phyloP scores from a whole-genome alignment of 2,329 filamentous ascomycete genomes.

The Didymella arachidicola region DNA sequence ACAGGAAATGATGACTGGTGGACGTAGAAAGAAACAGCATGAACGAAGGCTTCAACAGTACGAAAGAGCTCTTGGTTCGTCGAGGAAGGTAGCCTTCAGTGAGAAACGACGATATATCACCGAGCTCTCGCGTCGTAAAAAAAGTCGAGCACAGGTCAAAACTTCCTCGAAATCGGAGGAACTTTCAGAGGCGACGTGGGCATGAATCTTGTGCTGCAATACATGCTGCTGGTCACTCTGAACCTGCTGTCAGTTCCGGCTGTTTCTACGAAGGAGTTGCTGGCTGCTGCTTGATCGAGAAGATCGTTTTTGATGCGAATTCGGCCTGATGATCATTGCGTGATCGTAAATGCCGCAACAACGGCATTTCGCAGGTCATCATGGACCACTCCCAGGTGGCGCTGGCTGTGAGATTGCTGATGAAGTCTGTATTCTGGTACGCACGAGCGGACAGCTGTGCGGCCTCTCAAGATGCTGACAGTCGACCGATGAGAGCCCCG shows the following conservation, averaged over 20 bases:
- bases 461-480: slow-evolving; percentile 4
- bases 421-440: neutral
- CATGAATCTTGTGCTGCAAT: neutral
- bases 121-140: neutral
- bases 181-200: neutral
- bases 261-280: neutral
- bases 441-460: slow-evolving; percentile 2
- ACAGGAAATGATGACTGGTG: neutral
- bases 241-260: neutral
- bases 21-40: neutral
- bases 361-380: neutral
- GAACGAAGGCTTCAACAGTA: neutral
- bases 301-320: neutral
- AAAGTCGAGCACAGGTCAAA: neutral
- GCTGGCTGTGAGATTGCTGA: neutral
- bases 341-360: slow-evolving; percentile 6
- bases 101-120: no score
- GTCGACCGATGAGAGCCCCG: slow-evolving; percentile 17
- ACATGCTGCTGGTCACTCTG: neutral
- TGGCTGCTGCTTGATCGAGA: neutral
- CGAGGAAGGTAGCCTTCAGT: neutral
- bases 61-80: neutral
- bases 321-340: slow-evolving; percentile 6
- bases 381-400: neutral
- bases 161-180: neutral